Base-by-base conservation (phyloP, 2,329 filamentous ascomycete genomes). In the Talaromyces sp. region DNA sequence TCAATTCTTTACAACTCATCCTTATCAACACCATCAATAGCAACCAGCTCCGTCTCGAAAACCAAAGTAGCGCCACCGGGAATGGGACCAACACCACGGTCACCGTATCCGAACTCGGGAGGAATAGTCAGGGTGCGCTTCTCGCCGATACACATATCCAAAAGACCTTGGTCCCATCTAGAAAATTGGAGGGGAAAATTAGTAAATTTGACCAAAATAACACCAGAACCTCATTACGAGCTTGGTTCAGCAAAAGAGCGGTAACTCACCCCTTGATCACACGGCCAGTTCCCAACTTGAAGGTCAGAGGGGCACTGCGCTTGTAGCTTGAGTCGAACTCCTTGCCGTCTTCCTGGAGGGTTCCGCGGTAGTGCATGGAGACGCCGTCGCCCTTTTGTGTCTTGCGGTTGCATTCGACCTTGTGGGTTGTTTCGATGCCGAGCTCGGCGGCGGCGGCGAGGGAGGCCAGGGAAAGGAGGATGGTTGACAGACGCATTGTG, bases 131-230 rank as follows among this genome's bases (percentile, higher is more conserved):
- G 77, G 50, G 85, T 93, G 64, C 88, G 84, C 81, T 92, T 93
- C 81, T 97, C 93, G 57, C 94, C 93, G 64, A 95, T 88, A 76
- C 94, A 97, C 92, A 97, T 97, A 68, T 90, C 90, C 49, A 94
- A 65, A 35, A 97, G 82, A 45, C 93, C 93, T 70, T 95, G 76
- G 66, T 97, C 93, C 93, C 92, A 97, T 69, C 87, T 90, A 57
- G 35, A 57, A 16, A 64, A 65, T 19, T n/a, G 32, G 29, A 48
- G 6, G 36, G 27, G 27, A 16, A 11, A 43, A 16, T 33, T 24
- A 50, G 39, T 14, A 36, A 19, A n/a, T 2, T 6, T 4, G 5
- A 14, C 20, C 19, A 50, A 17, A 5, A 5, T 16, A 30, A 7
- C 19, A 10, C 13, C 10, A 10, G 3, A 19, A 3, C 16, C 3